Conservation (phyloP, 208 protist species). For the Trichomonas gallinae region DNA sequence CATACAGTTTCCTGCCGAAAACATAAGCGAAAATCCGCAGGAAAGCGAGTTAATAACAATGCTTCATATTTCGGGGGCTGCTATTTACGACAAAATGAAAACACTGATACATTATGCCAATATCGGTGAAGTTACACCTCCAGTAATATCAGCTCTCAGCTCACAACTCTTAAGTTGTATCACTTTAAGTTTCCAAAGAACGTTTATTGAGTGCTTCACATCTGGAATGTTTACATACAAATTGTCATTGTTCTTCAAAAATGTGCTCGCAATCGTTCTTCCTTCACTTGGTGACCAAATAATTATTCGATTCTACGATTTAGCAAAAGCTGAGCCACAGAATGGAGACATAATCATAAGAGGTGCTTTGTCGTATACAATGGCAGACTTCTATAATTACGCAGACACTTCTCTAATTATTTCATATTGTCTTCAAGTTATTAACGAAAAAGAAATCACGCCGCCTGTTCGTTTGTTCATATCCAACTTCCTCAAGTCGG, state of each 20-base stretch:
- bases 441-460: background rate
- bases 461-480: background rate
- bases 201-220: background rate
- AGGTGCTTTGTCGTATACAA: background rate
- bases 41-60: background rate
- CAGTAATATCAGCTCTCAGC: background rate
- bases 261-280: background rate
- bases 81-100: slow-evolving; percentile 8
- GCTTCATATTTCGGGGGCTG: background rate
- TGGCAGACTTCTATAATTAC: background rate
- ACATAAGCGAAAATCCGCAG: background rate
- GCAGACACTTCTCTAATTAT: background rate
- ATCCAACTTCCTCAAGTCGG: background rate
- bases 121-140: background rate
- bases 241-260: background rate
- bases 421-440: background rate
- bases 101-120: background rate
- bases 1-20: background rate
- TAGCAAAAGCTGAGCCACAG: background rate
- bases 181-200: background rate
- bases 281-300: background rate
- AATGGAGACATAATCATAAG: background rate
- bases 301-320: background rate
- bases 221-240: background rate
- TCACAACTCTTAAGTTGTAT: background rate